Base-by-base conservation (phyloP, 2,329 filamentous ascomycete genomes). In the Onygena corvina region DNA sequence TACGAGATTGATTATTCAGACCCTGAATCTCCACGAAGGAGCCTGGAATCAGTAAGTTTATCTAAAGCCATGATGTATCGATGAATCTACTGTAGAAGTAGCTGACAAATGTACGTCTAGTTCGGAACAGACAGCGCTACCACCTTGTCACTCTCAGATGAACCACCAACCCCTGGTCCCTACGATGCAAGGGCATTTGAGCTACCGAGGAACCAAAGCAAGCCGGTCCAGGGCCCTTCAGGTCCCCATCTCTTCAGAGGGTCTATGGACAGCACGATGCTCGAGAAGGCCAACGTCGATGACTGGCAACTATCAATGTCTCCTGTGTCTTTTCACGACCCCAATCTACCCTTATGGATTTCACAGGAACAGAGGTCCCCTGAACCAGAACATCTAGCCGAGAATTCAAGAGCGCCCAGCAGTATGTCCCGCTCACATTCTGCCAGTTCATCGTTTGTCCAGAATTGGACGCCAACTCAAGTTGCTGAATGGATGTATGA, bases 231-330 rank as follows among this genome's bases (percentile, higher is more conserved):
- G 64, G 89, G 89, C 0, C 89, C 89, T 2, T 77, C 78, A 58
- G 89, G 89, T 1, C 89, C 89, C n/a, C 89, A 95, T 68, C 75
- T 95, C 14, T 94, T 95, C 68, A 80, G 85, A 75, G 77, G 35
- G 76, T 80, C 47, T 34, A 50, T 58, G 27, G 52, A 51, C 46
- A 57, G 56, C 11, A 55, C 56, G 5, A 49, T 49, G 33, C 48
- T 47, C 30, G 52, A 48, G 21, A 52, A 14, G 49, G 47, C 33
- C 35, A 52, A 47, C 36, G 53, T 46, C 47, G 50, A 50, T 23
- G 52, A 45, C 49, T 51, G 46, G 48, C 51, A 51, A 23, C 52
- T 53, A 21, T 47, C 53, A n/a, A 23, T 52, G 7, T 53, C 54
- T 46, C 36, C 52, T 46, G 20, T 52, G 46, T 36, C 49, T 20